These are phyloP conservation scores for Entomortierella lignicola DNA, from an alignment of 192 early-diverging fungal species.

Conservation along the genomic window DNA sequence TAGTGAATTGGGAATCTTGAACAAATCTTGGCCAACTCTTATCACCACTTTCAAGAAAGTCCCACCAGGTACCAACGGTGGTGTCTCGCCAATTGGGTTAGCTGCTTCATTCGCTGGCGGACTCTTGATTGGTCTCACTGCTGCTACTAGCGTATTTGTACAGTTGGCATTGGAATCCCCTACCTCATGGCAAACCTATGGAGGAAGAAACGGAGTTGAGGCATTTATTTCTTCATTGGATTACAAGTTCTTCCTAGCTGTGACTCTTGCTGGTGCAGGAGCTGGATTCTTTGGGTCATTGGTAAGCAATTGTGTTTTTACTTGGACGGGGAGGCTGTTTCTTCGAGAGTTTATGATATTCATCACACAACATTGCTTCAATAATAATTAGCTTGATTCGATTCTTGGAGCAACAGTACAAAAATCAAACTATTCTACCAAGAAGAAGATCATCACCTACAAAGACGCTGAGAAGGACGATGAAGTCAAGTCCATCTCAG, in stretches of 20 bases:
- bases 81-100: constrained; percentile 78
- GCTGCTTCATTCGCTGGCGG: constrained; percentile 84
- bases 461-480: constrained; percentile 57
- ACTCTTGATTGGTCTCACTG: constrained; percentile 71
- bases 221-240: constrained; percentile 50
- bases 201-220: constrained; percentile 29
- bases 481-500: constrained; percentile 68
- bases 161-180: constrained; percentile 58
- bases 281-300: constrained; percentile 83
- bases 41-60: constrained; percentile 85
- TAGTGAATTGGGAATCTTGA: constrained; percentile 89
- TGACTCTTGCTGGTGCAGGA: constrained; percentile 67
- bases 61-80: constrained; percentile 94
- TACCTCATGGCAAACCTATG: constrained; percentile 37
- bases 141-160: constrained; percentile 61
- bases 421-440: constrained; percentile 76
- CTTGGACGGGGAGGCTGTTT: too few relatives aligned
- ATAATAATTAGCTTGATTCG: constrained; percentile 76
- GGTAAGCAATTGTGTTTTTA: constrained; percentile 39
- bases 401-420: constrained; percentile 87
- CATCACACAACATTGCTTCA: too few relatives aligned
- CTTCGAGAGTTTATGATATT: too few relatives aligned
- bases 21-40: constrained; percentile 76
- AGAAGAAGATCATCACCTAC: constrained; percentile 66
- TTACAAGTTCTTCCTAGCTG: constrained; percentile 13